Evolutionary conservation across 306 rosid genomes (phyloP), one percentile per base, ranked within the genome.

Genomic region (Begonia masoniana): DNA sequence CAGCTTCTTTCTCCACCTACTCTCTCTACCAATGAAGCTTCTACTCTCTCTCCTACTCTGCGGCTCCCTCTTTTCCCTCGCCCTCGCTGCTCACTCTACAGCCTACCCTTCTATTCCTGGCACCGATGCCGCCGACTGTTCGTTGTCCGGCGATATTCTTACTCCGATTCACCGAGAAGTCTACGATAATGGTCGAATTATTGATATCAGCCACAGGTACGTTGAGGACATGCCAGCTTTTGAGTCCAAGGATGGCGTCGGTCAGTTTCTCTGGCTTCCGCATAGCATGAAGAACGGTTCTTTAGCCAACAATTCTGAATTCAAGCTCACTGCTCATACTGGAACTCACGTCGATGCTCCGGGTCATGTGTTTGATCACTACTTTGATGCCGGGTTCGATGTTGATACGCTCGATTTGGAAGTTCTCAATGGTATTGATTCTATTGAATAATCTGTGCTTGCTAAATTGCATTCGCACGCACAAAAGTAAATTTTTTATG

Each of bases 261-360:
- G 91, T 0, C 56, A 82, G 54, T 79, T 76, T 59, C 58, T 79
- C 6, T 74, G 87, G 87, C 95, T 82, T 1, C 43, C 10, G 0
- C 10, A 1, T 41, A 76, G 82, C 69, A 76, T 85, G 74, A 82
- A 85, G 73, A 85, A 85, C 31, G 84, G 81, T 16, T 85, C 91
- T 2, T 52, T 39, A 24, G 70, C 82, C 26, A 85, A 82, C 50
- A 13, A 2, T 67, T 85, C 95, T 0, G 74, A 45, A 12, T 15
- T 85, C 24, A 73, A 68, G 77, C 71, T 79, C 0, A 71, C 74
- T 3, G 61, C 42, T 66, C 95, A 85, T 72, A 74, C 85, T 5
- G 87, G 92, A 4, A 85, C 95, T 0, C 95, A 85, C 23, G 95
- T 82, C 15, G 92, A 85, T 50, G 78, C 87, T 7, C 87, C 83